Conservation (phyloP, 2,329 filamentous ascomycete genomes). For the Alternaria infectoria region DNA sequence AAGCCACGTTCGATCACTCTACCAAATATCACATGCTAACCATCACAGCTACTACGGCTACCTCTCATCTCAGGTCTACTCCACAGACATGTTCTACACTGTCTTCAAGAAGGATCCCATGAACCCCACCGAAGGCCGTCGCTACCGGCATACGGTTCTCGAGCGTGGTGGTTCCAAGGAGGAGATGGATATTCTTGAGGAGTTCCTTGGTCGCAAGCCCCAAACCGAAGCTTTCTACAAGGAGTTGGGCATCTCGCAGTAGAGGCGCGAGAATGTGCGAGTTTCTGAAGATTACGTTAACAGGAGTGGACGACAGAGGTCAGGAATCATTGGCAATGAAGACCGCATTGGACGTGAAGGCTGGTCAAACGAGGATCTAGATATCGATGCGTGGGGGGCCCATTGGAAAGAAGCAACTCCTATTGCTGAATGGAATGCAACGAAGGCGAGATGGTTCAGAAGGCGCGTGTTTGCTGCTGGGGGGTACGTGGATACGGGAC, state of each 20-base stretch:
- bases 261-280: conserved; percentile 2
- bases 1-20: conserved; percentile 14
- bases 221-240: conserved; percentile 80
- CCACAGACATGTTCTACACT: conserved; percentile 83
- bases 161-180: conserved; percentile 79
- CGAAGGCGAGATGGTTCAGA: background rate
- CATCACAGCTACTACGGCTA: conserved; percentile 67
- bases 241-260: conserved; percentile 66
- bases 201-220: conserved; percentile 78
- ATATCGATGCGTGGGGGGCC: background rate
- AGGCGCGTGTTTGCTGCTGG: background rate
- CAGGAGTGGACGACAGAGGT: background rate
- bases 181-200: conserved; percentile 79
- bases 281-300: background rate
- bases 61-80: conserved; percentile 75
- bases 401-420: background rate
- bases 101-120: conserved; percentile 81
- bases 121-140: conserved; percentile 73
- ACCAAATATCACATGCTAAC: background rate
- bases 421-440: background rate
- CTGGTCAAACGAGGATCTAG: background rate
- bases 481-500: background rate
- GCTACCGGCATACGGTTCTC: conserved; percentile 79
- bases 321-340: background rate
- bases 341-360: background rate